Base-by-base conservation (phyloP, 2,329 filamentous ascomycete species). In the Fusarium tanahbumbuense region DNA sequence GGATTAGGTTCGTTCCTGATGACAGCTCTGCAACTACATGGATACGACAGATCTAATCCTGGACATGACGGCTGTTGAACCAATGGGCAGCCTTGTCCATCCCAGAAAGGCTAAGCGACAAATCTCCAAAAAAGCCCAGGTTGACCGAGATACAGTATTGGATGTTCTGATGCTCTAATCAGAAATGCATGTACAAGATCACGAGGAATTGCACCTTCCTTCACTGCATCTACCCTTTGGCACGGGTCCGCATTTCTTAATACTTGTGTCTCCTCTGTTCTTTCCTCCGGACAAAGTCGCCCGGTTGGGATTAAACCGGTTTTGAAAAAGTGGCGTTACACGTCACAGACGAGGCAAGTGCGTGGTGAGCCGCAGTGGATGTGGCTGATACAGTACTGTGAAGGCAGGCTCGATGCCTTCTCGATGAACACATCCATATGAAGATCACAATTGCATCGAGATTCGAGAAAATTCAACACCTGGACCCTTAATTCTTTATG, bases 361-460 rank as follows among this genome's bases (percentile, higher is more conserved):
- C 60, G 28, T 48, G 49, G 23, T 32, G 49, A 45, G 63, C 55
- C 53, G 45, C 46, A 50, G 25, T 22, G 64, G 60, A 53, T 28
- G 37, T 71, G 64, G 64, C 64, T 69, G 64, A 50, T 58, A 47
- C 23, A 49, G n/a, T 44, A 46, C 41, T 30, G 44, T 13, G 18
- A 50, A 49, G 54, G 30, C 15, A 56, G 42, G 30, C 34, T 37
- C 27, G 34, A 56, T 56, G 44, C 30, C 23, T 27, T 41, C 41
- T 44, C 55, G 40, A 55, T 68, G 45, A 34, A 45, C 34, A 30
- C n/a, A 37, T 28, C 28, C 28, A 28, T 49, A 48, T 28, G 30
- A 42, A 56, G 42, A 70, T 71, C 57, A 48, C 63, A 41, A 28
- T 47, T 54, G 46, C 67, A 71, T 70, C 67, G 67, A 70, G 67